These are phyloP conservation scores for Globisporangium nodosum DNA, from an alignment of 352 stramenopile genomes.

Conservation along the genomic window DNA sequence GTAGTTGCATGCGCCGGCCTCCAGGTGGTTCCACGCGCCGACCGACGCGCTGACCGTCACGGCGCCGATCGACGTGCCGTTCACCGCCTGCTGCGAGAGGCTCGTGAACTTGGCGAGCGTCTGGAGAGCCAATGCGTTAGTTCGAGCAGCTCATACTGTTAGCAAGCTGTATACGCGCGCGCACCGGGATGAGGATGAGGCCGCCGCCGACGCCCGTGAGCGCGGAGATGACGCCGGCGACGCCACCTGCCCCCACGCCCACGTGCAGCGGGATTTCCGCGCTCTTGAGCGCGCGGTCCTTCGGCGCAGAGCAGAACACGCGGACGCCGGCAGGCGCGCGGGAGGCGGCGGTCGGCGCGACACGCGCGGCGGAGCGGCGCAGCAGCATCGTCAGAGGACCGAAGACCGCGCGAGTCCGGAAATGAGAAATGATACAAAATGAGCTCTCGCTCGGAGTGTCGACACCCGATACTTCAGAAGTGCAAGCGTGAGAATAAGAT, in stretches of 20 bases:
- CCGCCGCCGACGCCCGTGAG: constrained; percentile 78
- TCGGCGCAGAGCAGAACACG: constrained; percentile 48
- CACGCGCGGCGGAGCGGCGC: background rate
- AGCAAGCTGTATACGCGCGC: background rate
- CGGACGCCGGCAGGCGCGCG: constrained; percentile 10
- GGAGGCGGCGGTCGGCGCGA: background rate
- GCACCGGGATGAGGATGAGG: constrained; percentile 79
- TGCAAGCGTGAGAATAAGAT: too few relatives aligned
- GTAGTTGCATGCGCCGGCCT: constrained; percentile 66
- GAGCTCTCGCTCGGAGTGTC: too few relatives aligned
- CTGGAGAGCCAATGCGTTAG: constrained; percentile 15
- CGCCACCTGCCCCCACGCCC: constrained; percentile 38
- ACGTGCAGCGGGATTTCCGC: constrained; percentile 38
- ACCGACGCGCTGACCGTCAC: constrained; percentile 64
- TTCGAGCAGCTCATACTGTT: too few relatives aligned
- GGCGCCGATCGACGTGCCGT: constrained; percentile 78
- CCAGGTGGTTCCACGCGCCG: constrained; percentile 67
- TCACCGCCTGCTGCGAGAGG: constrained; percentile 74
- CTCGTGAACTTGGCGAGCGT: constrained; percentile 76
- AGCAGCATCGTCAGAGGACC: background rate
- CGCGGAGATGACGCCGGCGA: constrained; percentile 69
- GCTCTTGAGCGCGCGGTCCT: constrained; percentile 22
- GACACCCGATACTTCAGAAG: too few relatives aligned
- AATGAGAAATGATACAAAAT: too few relatives aligned
- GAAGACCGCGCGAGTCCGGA: too few relatives aligned